Percentiles rank a stretch among this genome's conserved stretches.
Evolutionary conservation across 768 basidiomycete genomes (phyloP).

Genomic region (Mycena metata): DNA sequence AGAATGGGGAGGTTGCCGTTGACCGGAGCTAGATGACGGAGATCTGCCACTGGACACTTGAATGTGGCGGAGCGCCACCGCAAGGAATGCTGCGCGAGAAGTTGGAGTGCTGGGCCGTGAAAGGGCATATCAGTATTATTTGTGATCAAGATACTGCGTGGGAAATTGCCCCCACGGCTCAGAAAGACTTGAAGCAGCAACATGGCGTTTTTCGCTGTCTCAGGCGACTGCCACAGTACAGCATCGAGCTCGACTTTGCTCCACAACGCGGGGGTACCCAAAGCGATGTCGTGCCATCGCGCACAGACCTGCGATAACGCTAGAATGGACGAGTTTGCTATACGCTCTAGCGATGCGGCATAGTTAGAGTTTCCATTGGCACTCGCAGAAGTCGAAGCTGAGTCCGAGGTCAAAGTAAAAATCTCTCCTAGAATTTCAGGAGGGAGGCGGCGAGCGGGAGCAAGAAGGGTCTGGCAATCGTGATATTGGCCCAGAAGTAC

Average conservation of each 20-base stretch:
- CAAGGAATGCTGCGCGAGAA: conserved; percentile 6
- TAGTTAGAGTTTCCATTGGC: too few species aligned
- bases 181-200: background rate
- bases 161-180: background rate
- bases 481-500: background rate
- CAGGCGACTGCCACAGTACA: background rate
- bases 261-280: conserved; percentile 12
- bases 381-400: background rate
- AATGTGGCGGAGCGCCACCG: conserved; percentile 4
- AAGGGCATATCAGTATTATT: background rate
- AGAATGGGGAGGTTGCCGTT: conserved; percentile 3
- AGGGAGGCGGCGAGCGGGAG: conserved; percentile 11
- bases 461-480: background rate
- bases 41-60: background rate
- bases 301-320: background rate
- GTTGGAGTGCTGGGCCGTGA: background rate
- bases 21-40: background rate
- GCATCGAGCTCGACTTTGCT: background rate
- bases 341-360: too few species aligned
- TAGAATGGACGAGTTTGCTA: background rate
- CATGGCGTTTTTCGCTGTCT: background rate
- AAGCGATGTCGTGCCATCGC: background rate
- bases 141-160: background rate
- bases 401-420: background rate
- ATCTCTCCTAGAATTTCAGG: conserved; percentile 4